Evolutionary conservation across 2,329 filamentous ascomycete genomes (phyloP).

Genomic region (Botrytis fragariae): DNA sequence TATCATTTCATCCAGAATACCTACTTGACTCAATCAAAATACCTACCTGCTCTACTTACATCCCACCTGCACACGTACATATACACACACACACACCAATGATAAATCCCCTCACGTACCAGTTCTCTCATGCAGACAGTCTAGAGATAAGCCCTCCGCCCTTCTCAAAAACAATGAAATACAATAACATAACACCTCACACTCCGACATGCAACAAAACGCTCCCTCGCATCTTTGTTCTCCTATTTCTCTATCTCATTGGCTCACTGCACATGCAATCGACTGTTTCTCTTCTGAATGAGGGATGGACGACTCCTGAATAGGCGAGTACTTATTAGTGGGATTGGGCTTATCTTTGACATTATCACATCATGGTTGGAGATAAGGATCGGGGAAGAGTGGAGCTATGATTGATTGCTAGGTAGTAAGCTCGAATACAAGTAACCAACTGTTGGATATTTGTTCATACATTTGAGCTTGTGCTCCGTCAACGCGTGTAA

Average conservation of each 20-base stretch:
- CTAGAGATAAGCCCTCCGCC: background rate
- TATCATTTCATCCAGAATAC: background rate
- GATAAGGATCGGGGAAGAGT: background rate
- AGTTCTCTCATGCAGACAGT: background rate
- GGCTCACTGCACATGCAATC: background rate
- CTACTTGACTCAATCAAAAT: background rate
- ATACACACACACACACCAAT: background rate
- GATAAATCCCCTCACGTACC: background rate
- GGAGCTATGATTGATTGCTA: background rate
- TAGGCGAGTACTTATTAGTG: background rate
- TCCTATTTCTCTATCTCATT: background rate
- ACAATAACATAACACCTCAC: conserved; percentile 17
- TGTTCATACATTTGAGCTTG: background rate
- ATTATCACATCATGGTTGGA: background rate
- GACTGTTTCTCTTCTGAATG: background rate
- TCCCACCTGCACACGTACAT: background rate
- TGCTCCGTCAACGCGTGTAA: background rate
- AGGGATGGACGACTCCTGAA: conserved; percentile 4
- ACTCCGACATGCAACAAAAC: conserved; percentile 14
- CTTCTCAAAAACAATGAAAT: background rate
- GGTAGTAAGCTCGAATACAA: background rate
- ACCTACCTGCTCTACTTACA: too few species aligned
- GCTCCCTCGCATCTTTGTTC: background rate
- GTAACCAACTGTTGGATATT: background rate
- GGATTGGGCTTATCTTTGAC: background rate